Evolutionary conservation across 2,329 filamentous ascomycete species (phyloP).

Genomic region (Ascomycota sp.): DNA sequence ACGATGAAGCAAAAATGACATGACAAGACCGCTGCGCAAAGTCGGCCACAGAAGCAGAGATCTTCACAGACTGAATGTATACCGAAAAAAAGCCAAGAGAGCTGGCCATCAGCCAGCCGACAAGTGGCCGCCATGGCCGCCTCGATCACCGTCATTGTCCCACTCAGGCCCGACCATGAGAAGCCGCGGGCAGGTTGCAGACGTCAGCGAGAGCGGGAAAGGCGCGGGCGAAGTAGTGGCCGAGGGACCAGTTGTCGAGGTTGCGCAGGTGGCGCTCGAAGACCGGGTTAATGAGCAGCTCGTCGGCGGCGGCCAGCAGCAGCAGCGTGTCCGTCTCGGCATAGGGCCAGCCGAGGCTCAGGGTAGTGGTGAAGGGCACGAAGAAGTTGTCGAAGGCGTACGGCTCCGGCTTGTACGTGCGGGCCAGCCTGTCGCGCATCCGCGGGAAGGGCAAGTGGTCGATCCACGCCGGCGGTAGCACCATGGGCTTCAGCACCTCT

Average conservation of each 20-base stretch:
- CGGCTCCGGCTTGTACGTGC: conserved; percentile 22
- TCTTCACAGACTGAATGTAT: too few species aligned
- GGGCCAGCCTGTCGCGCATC: conserved; percentile 49
- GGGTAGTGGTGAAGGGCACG: conserved; percentile 55
- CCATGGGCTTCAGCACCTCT: conserved; percentile 39
- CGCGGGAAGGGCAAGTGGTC: conserved; percentile 64
- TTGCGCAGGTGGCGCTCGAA: conserved; percentile 65
- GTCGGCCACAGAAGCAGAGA: too few species aligned
- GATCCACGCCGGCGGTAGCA: conserved; percentile 63
- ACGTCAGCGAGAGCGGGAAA: conserved; percentile 30
- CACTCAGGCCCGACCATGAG: too few species aligned
- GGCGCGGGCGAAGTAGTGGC: conserved; percentile 41
- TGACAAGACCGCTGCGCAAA: too few species aligned
- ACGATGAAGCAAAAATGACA: too few species aligned
- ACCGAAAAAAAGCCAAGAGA: too few species aligned
- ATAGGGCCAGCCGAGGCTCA: conserved; percentile 73
- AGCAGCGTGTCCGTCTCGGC: conserved; percentile 51
- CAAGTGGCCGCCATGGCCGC: too few species aligned
- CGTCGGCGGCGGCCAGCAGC: conserved; percentile 33
- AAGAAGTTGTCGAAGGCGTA: conserved; percentile 67
- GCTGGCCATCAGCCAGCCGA: too few species aligned
- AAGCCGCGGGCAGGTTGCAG: too few species aligned
- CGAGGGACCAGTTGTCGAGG: conserved; percentile 65
- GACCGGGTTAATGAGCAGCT: conserved; percentile 65
- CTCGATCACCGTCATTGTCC: too few species aligned